Conservation (phyloP, 805 yeast species). For the Schwanniomyces polymorphus region DNA sequence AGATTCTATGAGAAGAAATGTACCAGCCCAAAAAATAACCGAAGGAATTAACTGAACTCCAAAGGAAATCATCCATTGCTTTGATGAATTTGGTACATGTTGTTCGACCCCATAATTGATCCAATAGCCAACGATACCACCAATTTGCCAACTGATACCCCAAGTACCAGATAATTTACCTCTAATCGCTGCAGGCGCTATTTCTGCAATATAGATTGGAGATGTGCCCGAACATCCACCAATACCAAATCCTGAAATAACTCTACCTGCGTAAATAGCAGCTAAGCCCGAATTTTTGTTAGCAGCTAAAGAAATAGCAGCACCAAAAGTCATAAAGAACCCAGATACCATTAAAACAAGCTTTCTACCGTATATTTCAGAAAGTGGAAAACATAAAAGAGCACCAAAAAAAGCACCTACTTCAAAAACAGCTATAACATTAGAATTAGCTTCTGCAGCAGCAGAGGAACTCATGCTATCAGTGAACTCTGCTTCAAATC, state of each 20-base stretch:
- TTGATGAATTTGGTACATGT: constrained; percentile 26
- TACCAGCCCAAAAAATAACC: constrained; percentile 39
- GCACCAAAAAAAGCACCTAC: constrained; percentile 55
- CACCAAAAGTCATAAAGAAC: constrained; percentile 41
- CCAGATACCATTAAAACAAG: constrained; percentile 40
- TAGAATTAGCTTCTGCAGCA: constrained; percentile 30
- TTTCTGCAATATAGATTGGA: constrained; percentile 48
- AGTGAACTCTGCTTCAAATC: constrained; percentile 46
- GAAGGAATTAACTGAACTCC: constrained; percentile 49
- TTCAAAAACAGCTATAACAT: constrained; percentile 49
- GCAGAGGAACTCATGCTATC: constrained; percentile 23
- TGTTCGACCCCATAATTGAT: constrained; percentile 48
- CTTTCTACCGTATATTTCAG: constrained; percentile 40
- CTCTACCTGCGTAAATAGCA: constrained; percentile 54
- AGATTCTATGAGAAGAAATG: constrained; percentile 42
- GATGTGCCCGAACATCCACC: constrained; percentile 52
- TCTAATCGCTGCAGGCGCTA: constrained; percentile 44
- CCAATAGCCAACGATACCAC: constrained; percentile 50
- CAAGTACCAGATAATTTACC: constrained; percentile 47
- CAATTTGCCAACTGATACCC: constrained; percentile 52
- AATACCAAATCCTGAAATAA: constrained; percentile 52
- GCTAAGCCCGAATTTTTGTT: constrained; percentile 35
- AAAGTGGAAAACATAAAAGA: constrained; percentile 41
- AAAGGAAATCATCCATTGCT: constrained; percentile 50
- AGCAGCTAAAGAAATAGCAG: constrained; percentile 39